Base-by-base conservation (phyloP, 2,329 filamentous ascomycete genomes). In the Aspergillus phoenicis region DNA sequence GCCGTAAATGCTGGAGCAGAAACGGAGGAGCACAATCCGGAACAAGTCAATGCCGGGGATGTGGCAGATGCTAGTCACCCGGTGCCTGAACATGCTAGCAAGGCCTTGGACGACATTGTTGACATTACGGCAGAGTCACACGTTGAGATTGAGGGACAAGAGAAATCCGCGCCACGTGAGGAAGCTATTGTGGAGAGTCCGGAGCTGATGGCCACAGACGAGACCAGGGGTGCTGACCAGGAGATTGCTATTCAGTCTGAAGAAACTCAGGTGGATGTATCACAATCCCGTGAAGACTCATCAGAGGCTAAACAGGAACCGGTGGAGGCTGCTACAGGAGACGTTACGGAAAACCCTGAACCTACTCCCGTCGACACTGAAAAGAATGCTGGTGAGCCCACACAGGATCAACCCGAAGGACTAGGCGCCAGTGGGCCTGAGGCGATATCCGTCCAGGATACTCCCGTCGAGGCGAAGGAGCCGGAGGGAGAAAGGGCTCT, bases 361-460 rank as follows among this genome's bases (percentile, higher is more conserved):
- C 13, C 62, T 30, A 20, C 30, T 17, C 39, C 57, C 11, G 62
- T 67, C 17, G 11, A 39, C 3, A 47, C 45, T 1, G 59, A 64
- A 5, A 51, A 59, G 11, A 41, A 54, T 5, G 17, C 57, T 3
- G 20, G 15, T 47, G 62, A 65, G 8, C 10, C 59, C 28, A 13
- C 30, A 17, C 51, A 64, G 26, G 3, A 39, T 22, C 38, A 58
- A 8, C 43, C 59, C 2, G 62, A 63, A 51, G 63, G 67, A 15
- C 26, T 65, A 13, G 58, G 52, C 20, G 17, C 41, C n/a, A 13
- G 5, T 30, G 39, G 33, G 17, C 7, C 53, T 33, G 47, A 47
- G 30, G 38, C 17, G 20, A 26, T 17, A 47, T 2, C 7, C 4
- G 7, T 30, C 47, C n/a, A 33, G 17, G 47, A 33, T 15, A 8